Percentiles rank a stretch among this genome's conserved stretches.
phyloP scores from a whole-genome alignment of 2,329 filamentous ascomycete species.

The Ceratocystis diversiconidia region DNA sequence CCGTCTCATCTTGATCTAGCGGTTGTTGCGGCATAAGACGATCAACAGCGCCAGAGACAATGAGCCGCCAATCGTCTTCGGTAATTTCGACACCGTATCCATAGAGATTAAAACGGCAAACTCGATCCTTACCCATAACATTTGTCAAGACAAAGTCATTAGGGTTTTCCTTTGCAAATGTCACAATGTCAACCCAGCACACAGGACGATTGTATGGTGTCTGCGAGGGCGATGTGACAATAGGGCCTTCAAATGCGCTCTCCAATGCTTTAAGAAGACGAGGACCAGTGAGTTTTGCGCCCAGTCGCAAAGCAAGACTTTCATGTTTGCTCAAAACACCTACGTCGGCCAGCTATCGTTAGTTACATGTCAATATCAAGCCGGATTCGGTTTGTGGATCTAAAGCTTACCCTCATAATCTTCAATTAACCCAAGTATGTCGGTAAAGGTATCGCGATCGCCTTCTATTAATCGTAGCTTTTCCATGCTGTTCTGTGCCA shows the following conservation, averaged over 20 bases:
- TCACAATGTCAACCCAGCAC: constrained; percentile 74
- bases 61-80: constrained; percentile 76
- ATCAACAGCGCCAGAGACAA: constrained; percentile 69
- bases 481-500: constrained; percentile 32
- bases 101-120: constrained; percentile 71
- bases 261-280: constrained; percentile 78
- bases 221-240: constrained; percentile 39
- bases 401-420: constrained; percentile 53
- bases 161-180: constrained; percentile 68
- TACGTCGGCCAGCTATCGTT: constrained; percentile 20
- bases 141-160: constrained; percentile 62
- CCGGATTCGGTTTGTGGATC: neutral
- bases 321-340: constrained; percentile 74
- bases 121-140: constrained; percentile 51
- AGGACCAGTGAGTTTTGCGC: constrained; percentile 67
- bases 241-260: constrained; percentile 68
- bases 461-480: constrained; percentile 39
- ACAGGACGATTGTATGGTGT: constrained; percentile 41
- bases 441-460: constrained; percentile 53
- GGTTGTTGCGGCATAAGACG: constrained; percentile 65
- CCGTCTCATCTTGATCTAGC: constrained; percentile 72
- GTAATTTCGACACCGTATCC: constrained; percentile 71
- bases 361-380: neutral
- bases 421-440: constrained; percentile 56
- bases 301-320: constrained; percentile 72